Evolutionary conservation across 192 early-diverging fungal genomes (phyloP).

Genomic region (Paraglomus brasilianum): DNA sequence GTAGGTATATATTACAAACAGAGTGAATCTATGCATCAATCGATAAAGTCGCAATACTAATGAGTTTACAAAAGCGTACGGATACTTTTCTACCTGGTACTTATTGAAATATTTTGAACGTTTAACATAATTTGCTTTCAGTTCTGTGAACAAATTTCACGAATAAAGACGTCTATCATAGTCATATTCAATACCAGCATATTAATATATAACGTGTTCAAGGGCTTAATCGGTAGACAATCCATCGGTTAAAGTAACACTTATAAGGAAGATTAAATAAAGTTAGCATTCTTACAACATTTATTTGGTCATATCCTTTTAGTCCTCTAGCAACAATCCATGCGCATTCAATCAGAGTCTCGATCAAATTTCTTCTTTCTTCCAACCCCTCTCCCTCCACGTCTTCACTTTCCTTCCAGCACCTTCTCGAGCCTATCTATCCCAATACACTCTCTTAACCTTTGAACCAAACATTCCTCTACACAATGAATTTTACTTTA

Average conservation of each 20-base stretch:
- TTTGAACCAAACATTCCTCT: conserved; percentile 33
- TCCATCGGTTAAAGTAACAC: conserved; percentile 34
- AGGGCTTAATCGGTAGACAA: conserved; percentile 45
- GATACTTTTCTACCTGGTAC: too few species aligned
- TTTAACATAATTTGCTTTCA: too few species aligned
- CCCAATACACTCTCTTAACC: too few species aligned
- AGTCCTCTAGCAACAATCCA: conserved; percentile 76
- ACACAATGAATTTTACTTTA: too few species aligned
- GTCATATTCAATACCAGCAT: conserved; percentile 75
- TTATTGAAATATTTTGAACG: too few species aligned
- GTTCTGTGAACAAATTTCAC: too few species aligned
- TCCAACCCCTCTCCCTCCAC: conserved; percentile 39
- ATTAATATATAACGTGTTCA: conserved; percentile 87
- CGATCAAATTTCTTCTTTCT: conserved; percentile 55
- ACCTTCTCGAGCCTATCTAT: too few species aligned
- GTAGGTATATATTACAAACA: too few species aligned
- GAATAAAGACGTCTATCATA: conserved; percentile 90
- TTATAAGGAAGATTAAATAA: conserved; percentile 58
- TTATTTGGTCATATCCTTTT: conserved; percentile 49
- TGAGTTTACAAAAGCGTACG: too few species aligned
- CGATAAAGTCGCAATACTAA: too few species aligned
- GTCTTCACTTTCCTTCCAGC: too few species aligned
- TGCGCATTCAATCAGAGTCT: conserved; percentile 67
- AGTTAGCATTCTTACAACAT: conserved; percentile 48
- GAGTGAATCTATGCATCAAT: too few species aligned